These are phyloP conservation scores for Cornus controversa DNA, from an alignment of 148 eudicot genomes.

Conservation along the genomic window DNA sequence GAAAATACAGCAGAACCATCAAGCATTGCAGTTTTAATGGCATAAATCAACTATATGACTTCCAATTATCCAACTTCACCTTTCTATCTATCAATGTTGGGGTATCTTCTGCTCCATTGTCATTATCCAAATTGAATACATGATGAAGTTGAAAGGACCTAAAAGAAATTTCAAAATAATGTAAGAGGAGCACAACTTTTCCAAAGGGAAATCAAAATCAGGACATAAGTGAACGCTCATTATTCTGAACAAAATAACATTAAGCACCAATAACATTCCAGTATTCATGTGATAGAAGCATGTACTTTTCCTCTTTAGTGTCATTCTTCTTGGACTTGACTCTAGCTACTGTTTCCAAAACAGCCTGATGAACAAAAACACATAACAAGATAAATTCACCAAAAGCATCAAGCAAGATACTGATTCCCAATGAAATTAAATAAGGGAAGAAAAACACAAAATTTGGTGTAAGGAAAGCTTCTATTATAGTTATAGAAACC, in stretches of 20 bases:
- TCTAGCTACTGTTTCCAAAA: conserved; percentile 94
- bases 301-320: conserved; percentile 91
- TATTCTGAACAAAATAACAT: not conserved
- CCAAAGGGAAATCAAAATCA: not conserved
- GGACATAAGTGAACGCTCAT: not conserved
- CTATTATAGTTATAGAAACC: not conserved
- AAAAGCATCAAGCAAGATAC: conserved; percentile 4
- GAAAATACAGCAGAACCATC: conserved; percentile 23
- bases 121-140: conserved; percentile 86
- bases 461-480: not conserved
- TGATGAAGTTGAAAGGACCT: conserved; percentile 80
- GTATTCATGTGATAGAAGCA: conserved; percentile 8
- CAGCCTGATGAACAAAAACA: conserved; percentile 53
- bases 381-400: not conserved
- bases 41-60: not conserved
- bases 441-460: conserved; percentile 5
- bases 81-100: conserved; percentile 85
- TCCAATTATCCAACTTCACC: conserved; percentile 37
- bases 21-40: not conserved
- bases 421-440: not conserved
- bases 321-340: conserved; percentile 92
- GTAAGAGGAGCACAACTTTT: conserved; percentile 3
- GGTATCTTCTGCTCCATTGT: conserved; percentile 72
- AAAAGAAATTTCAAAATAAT: conserved; percentile 12
- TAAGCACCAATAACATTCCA: not conserved